Conservation (phyloP, 164 flowering plant species). For the Euptelea pleiosperma region DNA sequence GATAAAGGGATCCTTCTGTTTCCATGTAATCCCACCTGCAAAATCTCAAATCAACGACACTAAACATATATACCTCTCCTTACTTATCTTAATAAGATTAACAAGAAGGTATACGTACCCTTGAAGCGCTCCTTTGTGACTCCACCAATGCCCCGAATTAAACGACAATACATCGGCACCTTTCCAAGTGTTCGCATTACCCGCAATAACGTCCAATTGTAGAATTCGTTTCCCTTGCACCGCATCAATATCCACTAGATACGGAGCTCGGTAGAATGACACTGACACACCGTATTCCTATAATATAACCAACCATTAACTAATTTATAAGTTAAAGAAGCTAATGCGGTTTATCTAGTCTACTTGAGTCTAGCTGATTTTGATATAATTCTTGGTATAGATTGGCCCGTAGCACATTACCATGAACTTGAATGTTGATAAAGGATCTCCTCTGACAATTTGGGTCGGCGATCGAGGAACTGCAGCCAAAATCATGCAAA, state of each 20-base stretch:
- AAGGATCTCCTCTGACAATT: constrained; percentile 50
- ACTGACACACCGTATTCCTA: constrained; percentile 43
- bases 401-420: too few species aligned
- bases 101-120: constrained; percentile 28
- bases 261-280: constrained; percentile 31
- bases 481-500: constrained; percentile 64
- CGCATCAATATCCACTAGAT: constrained; percentile 47
- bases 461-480: constrained; percentile 50
- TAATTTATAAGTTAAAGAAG: too few species aligned
- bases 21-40: constrained; percentile 47
- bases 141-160: constrained; percentile 82
- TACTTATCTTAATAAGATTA: too few species aligned
- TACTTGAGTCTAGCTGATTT: too few species aligned
- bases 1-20: constrained; percentile 17
- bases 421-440: constrained; percentile 68
- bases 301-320: constrained; percentile 49
- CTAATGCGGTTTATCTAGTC: too few species aligned
- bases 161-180: constrained; percentile 51
- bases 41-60: background rate
- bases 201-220: constrained; percentile 42
- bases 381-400: too few species aligned
- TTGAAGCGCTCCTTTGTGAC: constrained; percentile 45
- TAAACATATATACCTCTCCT: too few species aligned
- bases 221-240: constrained; percentile 36
- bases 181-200: constrained; percentile 44